phyloP scores from a whole-genome alignment of 306 rosid genomes.

The Cucumis cinereus region DNA sequence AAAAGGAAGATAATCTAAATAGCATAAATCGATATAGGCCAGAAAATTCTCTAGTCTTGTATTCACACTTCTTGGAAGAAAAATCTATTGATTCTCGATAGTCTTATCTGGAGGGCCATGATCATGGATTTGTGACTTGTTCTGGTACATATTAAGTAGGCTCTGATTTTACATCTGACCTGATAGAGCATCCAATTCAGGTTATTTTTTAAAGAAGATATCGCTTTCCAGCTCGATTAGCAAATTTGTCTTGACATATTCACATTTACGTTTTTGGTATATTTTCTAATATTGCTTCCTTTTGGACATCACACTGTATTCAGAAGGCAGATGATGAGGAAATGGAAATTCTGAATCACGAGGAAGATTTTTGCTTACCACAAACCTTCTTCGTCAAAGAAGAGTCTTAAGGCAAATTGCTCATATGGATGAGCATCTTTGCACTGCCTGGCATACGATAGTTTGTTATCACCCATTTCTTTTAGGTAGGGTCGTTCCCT shows the following conservation, averaged over 20 bases:
- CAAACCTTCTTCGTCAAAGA: constrained; percentile 68
- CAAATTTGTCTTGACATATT: background rate
- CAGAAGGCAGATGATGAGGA: constrained; percentile 96
- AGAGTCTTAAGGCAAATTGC: constrained; percentile 28
- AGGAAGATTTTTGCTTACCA: constrained; percentile 86
- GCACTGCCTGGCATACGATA: background rate
- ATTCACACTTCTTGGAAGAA: background rate
- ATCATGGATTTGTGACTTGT: background rate
- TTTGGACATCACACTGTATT: background rate
- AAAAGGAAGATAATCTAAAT: background rate
- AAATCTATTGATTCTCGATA: background rate
- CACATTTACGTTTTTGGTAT: background rate
- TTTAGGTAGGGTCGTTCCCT: constrained; percentile 1
- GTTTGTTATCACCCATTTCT: background rate
- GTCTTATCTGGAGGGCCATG: background rate
- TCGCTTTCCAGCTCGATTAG: background rate
- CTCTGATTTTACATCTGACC: background rate
- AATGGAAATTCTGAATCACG: constrained; percentile 49
- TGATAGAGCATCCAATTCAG: background rate
- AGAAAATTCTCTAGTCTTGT: background rate
- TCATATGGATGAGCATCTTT: background rate
- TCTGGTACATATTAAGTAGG: background rate
- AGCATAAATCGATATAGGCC: background rate
- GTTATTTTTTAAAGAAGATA: background rate
- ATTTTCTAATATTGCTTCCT: constrained; percentile 1